These are phyloP conservation scores for Candida easanensis DNA, from an alignment of 805 yeast species.

Conservation along the genomic window DNA sequence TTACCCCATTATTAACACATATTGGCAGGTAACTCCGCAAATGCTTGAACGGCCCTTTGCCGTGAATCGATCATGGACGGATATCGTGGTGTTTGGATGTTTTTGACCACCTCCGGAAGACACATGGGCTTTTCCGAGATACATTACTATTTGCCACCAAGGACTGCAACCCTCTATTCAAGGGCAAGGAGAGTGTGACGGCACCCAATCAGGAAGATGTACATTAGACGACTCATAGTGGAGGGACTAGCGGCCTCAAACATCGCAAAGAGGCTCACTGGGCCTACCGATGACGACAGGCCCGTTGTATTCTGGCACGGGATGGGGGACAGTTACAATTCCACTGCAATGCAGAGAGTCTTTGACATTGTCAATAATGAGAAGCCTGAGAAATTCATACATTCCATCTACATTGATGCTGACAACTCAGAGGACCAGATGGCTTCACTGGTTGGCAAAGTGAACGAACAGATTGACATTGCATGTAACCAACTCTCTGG, in stretches of 20 bases:
- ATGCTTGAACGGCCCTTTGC: too few relatives aligned
- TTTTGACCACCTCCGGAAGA: too few relatives aligned
- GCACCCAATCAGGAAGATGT: slow-evolving; percentile 13
- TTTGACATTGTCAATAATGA: slow-evolving; percentile 38
- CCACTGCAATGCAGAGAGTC: slow-evolving; percentile 52
- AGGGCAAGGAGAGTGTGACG: too few relatives aligned
- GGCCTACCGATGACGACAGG: slow-evolving; percentile 11
- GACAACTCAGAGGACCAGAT: slow-evolving; percentile 52
- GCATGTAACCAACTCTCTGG: slow-evolving; percentile 54
- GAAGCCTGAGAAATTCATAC: slow-evolving; percentile 50
- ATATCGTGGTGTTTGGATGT: too few relatives aligned
- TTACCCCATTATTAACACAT: too few relatives aligned
- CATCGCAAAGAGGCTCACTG: slow-evolving; percentile 17
- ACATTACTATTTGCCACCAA: too few relatives aligned
- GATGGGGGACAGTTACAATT: slow-evolving; percentile 70
- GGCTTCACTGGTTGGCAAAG: slow-evolving; percentile 56
- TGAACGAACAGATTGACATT: slow-evolving; percentile 48
- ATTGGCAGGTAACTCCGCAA: too few relatives aligned
- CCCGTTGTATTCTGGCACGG: slow-evolving; percentile 86
- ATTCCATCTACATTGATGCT: slow-evolving; percentile 49
- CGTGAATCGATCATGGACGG: too few relatives aligned
- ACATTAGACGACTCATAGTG: slow-evolving; percentile 15
- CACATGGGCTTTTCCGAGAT: too few relatives aligned
- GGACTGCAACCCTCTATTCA: too few relatives aligned
- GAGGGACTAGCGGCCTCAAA: slow-evolving; percentile 21